phyloP scores from a whole-genome alignment of 768 basidiomycete genomes.

The Cyclocybe aegerita region DNA sequence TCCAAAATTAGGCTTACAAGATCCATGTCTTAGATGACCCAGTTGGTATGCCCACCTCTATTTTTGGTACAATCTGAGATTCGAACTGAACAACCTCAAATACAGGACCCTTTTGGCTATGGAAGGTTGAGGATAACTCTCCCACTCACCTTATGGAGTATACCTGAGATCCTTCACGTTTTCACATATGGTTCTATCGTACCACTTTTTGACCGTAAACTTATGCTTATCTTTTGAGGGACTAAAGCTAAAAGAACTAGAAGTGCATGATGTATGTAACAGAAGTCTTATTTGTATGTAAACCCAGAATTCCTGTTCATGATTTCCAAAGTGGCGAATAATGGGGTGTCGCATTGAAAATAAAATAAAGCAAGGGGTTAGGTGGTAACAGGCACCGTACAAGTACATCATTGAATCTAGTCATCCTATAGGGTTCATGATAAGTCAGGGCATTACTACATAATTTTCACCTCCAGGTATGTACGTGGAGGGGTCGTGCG shows the following conservation, averaged over 20 bases:
- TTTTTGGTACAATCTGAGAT: not conserved
- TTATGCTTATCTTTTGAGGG: not conserved
- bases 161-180: slow-evolving; percentile 12
- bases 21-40: slow-evolving; percentile 50
- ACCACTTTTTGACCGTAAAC: not conserved
- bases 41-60: slow-evolving; percentile 42
- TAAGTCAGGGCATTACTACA: no score
- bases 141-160: slow-evolving; percentile 36
- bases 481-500: slow-evolving; percentile 1
- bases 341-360: slow-evolving; percentile 3
- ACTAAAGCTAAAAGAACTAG: not conserved
- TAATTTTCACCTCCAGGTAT: not conserved
- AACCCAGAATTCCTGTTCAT: no score
- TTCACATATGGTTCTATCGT: not conserved
- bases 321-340: not conserved
- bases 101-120: slow-evolving; percentile 73
- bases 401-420: slow-evolving; percentile 5
- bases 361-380: not conserved
- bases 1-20: not conserved
- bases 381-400: not conserved
- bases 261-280: not conserved
- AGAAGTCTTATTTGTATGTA: no score
- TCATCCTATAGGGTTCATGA: not conserved
- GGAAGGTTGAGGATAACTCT: slow-evolving; percentile 50
- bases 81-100: not conserved